Evolutionary conservation across 768 basidiomycete genomes (phyloP).

Genomic region (Gyrodon lividus): DNA sequence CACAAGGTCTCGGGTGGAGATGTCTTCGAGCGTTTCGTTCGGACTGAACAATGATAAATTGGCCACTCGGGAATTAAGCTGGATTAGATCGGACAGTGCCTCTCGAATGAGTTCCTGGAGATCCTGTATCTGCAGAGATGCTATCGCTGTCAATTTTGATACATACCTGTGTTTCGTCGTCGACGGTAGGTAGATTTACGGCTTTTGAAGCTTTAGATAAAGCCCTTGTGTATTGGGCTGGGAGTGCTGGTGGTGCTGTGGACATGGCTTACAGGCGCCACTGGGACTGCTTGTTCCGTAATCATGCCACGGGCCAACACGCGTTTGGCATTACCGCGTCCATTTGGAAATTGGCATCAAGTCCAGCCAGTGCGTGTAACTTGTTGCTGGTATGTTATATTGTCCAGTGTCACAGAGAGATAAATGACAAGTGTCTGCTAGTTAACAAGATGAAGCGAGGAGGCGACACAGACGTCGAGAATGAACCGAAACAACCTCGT

Average conservation of each 20-base stretch:
- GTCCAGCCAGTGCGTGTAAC: neutral
- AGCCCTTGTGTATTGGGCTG: conserved; percentile 40
- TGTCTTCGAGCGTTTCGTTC: conserved; percentile 82
- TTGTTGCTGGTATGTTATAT: neutral
- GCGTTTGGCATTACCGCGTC: conserved; percentile 1
- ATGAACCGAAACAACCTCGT: neutral
- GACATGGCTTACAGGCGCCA: conserved; percentile 13
- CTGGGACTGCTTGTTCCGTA: conserved; percentile 2
- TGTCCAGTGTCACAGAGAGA: too few relatives aligned
- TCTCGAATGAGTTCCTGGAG: conserved; percentile 59
- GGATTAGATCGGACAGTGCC: conserved; percentile 54
- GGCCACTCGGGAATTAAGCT: conserved; percentile 51
- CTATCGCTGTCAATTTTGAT: neutral
- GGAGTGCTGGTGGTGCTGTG: conserved; percentile 28
- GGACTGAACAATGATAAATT: conserved; percentile 75
- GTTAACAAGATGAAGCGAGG: conserved; percentile 2
- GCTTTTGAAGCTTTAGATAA: conserved; percentile 40
- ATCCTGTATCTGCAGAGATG: conserved; percentile 8
- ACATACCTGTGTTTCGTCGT: conserved; percentile 47
- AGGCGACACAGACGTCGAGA: neutral
- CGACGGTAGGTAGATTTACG: conserved; percentile 37
- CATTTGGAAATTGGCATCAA: neutral
- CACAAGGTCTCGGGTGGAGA: conserved; percentile 71
- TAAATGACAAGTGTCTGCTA: neutral
- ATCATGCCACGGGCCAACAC: conserved; percentile 7